These are phyloP conservation scores for Bifiguratus adelaidae DNA, from an alignment of 192 early-diverging fungal species.

Conservation along the genomic window DNA sequence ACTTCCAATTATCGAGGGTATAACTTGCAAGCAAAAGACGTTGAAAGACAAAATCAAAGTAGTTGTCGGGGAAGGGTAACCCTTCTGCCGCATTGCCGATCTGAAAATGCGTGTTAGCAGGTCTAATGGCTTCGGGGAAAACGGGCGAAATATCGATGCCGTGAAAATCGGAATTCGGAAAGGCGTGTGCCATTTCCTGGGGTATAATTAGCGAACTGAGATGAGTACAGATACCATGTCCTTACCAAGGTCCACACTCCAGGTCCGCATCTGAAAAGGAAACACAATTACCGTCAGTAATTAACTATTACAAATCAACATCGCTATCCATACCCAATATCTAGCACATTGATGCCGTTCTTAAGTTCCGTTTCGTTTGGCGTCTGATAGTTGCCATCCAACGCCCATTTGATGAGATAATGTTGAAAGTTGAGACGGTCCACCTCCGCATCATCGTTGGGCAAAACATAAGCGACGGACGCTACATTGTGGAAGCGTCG, in stretches of 20 bases:
- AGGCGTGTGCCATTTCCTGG: slow-evolving; percentile 1
- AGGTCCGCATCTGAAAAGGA: background rate
- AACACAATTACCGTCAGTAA: no score
- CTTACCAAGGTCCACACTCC: background rate
- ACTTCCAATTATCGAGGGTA: slow-evolving; percentile 2
- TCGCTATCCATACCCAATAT: slow-evolving; percentile 9
- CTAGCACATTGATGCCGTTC: slow-evolving; percentile 8
- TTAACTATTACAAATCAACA: no score
- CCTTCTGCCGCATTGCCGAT: slow-evolving; percentile 11
- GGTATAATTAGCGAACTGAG: background rate
- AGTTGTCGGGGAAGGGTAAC: slow-evolving; percentile 13
- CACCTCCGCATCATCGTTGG: slow-evolving; percentile 37
- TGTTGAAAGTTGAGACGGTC: slow-evolving; percentile 39
- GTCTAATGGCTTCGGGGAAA: slow-evolving; percentile 3
- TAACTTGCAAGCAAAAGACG: slow-evolving; percentile 7
- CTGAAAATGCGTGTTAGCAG: slow-evolving; percentile 7
- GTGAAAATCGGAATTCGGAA: slow-evolving; percentile 2
- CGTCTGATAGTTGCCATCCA: slow-evolving; percentile 13
- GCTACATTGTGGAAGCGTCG: slow-evolving; percentile 22
- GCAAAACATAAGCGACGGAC: slow-evolving; percentile 30
- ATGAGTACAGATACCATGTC: background rate
- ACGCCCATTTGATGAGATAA: slow-evolving; percentile 35
- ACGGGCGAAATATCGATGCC: slow-evolving; percentile 13
- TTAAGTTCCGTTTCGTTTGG: background rate
- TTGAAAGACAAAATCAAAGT: slow-evolving; percentile 12